Base-by-base conservation (phyloP, 1,284 basidiomycete species). In the Sphagnurus paluster region DNA sequence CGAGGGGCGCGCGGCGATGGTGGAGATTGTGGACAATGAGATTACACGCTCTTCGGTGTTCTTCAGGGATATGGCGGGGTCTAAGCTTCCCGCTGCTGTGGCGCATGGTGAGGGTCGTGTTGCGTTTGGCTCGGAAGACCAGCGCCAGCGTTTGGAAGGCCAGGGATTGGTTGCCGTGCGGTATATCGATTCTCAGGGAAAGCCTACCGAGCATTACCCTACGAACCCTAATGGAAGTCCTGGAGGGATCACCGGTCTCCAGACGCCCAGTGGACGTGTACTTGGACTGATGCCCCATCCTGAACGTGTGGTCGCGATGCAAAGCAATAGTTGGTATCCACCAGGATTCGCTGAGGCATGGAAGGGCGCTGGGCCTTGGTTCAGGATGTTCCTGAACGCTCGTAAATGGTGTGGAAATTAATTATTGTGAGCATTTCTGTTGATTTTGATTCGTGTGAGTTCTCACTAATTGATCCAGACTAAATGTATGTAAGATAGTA, bases 271-370 rank as follows among this genome's bases (percentile, higher is more conserved):
- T 56, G 96, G 96, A 11, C 79, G 95, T 13, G 87, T 99, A 10
- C 73, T 99, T 48, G 93, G 91, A 5, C 70, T 99, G 58, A 99
- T 99, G 97, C 96, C 96, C 21, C 96, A 96, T 67, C 93, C 93
- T 0, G 93, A 95, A 64, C 79, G 93, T 20, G 87, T 90, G 13
- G 76, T 80, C 9, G 72, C 82, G 23, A 61, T 90, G 48, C 89
- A 90, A 62, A 87, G 83, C 62, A 93, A 93, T 61, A 92, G 88
- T 60, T 95, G 92, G 92, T 88, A 86, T 67, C 86, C 90, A 3
- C 55, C 68, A 7, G 63, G 66, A 25, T 70, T 87, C 49, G 62
- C 66, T 52, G 76, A 80, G 28, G 61, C 72, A 40, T 89, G 84
- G 81, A 72, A 79, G 49, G 81, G 83, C 19, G 74, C 76, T 38